Conservation (phyloP, 805 yeast genomes). For the Isabelozyma pseudorhagii region DNA sequence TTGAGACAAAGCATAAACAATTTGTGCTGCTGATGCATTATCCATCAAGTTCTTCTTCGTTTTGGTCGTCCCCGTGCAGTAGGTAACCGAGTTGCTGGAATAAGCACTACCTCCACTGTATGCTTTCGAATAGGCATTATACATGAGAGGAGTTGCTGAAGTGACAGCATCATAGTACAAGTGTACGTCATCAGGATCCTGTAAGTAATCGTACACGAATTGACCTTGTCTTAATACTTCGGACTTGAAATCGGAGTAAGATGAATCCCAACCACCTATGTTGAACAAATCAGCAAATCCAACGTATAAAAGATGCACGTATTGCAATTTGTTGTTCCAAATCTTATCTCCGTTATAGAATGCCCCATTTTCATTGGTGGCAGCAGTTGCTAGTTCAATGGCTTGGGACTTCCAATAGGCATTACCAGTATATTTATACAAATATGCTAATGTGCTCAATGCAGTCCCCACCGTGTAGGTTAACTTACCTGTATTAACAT, state of each 20-base stretch:
- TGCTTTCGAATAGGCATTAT: slow-evolving; percentile 3
- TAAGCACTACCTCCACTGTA: background rate
- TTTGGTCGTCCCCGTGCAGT: slow-evolving; percentile 5
- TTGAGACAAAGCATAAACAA: slow-evolving; percentile 8
- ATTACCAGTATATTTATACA: slow-evolving; percentile 11
- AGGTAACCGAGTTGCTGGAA: slow-evolving; percentile 1
- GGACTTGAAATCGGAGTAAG: slow-evolving; percentile 2
- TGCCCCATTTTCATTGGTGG: slow-evolving; percentile 10
- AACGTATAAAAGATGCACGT: slow-evolving; percentile 20
- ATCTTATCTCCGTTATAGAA: slow-evolving; percentile 12
- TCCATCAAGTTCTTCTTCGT: slow-evolving; percentile 11
- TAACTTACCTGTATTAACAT: slow-evolving; percentile 22
- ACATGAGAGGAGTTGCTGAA: slow-evolving; percentile 2
- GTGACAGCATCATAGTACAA: slow-evolving; percentile 8
- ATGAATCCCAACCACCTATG: slow-evolving; percentile 3
- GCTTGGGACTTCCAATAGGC: slow-evolving; percentile 18
- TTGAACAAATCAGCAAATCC: slow-evolving; percentile 23
- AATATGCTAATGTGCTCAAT: slow-evolving; percentile 20
- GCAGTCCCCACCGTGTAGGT: slow-evolving; percentile 27
- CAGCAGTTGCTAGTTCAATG: slow-evolving; percentile 13
- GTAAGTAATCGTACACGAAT: slow-evolving; percentile 10
- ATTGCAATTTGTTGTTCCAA: slow-evolving; percentile 23
- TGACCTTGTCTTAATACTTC: slow-evolving; percentile 12
- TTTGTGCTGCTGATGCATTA: slow-evolving; percentile 14
- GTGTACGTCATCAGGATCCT: slow-evolving; percentile 8